Conservation (phyloP, 2,329 filamentous ascomycete species). For the Aspergillus pseudotamarii region DNA sequence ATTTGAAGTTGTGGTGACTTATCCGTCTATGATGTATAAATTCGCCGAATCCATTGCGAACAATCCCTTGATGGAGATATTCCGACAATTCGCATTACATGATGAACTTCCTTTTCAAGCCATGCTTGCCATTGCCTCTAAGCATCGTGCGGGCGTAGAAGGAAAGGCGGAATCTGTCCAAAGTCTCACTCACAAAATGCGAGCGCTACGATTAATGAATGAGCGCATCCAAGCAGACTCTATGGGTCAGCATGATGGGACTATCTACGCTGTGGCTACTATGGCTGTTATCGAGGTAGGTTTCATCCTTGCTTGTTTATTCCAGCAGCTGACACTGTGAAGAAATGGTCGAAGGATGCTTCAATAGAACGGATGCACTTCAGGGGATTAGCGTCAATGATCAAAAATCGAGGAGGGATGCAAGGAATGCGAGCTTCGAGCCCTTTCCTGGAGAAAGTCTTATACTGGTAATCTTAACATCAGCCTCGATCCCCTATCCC, state of each 20-base stretch:
- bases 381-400: constrained; percentile 30
- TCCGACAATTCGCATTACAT: constrained; percentile 32
- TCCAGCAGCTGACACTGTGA: constrained; percentile 15
- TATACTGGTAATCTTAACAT: constrained; percentile 32
- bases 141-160: constrained; percentile 35
- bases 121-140: constrained; percentile 38
- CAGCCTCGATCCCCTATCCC: not conserved
- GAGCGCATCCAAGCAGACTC: constrained; percentile 30
- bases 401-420: constrained; percentile 35
- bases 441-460: constrained; percentile 33
- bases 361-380: constrained; percentile 35
- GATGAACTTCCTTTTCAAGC: constrained; percentile 36
- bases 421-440: constrained; percentile 29
- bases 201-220: constrained; percentile 33
- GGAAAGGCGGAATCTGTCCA: constrained; percentile 34
- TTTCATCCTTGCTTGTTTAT: not conserved
- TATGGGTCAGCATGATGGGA: constrained; percentile 29
- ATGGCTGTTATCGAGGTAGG: constrained; percentile 38
- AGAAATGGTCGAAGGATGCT: constrained; percentile 40
- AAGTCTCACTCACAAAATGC: constrained; percentile 38
- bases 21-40: constrained; percentile 41
- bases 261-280: constrained; percentile 35
- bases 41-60: constrained; percentile 28
- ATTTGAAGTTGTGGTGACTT: constrained; percentile 32
- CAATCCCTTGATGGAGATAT: constrained; percentile 36